Base-by-base conservation (phyloP, 2,329 filamentous ascomycete genomes). In the Fusarium sp. region DNA sequence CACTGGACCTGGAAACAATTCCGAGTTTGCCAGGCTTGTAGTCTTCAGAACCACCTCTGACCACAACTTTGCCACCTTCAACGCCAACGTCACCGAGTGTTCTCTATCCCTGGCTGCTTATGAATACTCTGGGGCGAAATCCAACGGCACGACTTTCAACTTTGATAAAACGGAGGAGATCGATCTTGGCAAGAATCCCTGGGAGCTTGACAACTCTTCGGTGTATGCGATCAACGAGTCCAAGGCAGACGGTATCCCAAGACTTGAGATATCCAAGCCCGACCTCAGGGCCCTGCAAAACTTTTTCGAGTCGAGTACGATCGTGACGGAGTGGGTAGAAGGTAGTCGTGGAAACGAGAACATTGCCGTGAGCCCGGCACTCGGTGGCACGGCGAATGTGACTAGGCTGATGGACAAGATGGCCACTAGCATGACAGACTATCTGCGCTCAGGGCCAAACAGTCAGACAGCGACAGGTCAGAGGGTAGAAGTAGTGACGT, bases 31-130 rank as follows among this genome's bases (percentile, higher is more conserved):
- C 4, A 30, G 15, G 4, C 64, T 72, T 30, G 63, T 60, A 17
- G 25, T 72, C 1, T 72, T 65, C 52, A 64, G 65, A 56, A 37
- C 68, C 10, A 70, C 60, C 6, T 11, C 61, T 7, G 68, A 70
- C 35, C 7, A 27, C 11, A 67, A 67, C 35, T 72, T 67, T 32
- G 4, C 45, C 7, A 14, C 67, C 4, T 20, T 6, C 20, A 37
- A 73, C 15, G 27, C 57, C 52, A 73, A 71, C 45, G 35, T 71
- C 9, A 73, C 70, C 1, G 68, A 73, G 17, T 73, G 70, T 15
- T 20, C 58, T 6, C 35, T 73, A 2, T 63, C 62, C 2, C 37
- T 73, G 14, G 37, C 65, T 1, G 68, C 68, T 0, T 71, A 68
- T 25, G 32, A 58, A 14, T 70, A 68, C 52, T 57, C 54, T 4